Evolutionary conservation across 371 early-diverging fungal genomes (phyloP), one percentile per base, ranked within the genome.

Genomic region (Conidiobolus incongruus): DNA sequence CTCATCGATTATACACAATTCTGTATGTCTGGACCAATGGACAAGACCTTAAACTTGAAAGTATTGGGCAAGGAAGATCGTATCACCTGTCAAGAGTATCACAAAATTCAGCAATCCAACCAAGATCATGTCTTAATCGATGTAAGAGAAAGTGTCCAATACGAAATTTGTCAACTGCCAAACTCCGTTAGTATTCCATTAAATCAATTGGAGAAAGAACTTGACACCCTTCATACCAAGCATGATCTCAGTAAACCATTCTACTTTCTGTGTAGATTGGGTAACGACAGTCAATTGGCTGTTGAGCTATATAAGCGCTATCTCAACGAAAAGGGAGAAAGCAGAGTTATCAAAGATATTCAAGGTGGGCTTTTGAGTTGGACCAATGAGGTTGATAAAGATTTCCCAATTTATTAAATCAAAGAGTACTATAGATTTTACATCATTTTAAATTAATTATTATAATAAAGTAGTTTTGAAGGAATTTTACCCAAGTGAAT

Each of bases 241-340:
- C 8, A 26, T 26, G 26, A 26, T 8, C 3, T 13, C 35, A n/a
- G 21, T 16, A 22, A 28, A 45, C 48, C 63, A 62, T 81, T 94
- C 12, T 86, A 72, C 52, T 69, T 82, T 0, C 52, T 94, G n/a
- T 95, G 96, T 52, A 75, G 93, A 31, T 59, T 77, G 23, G 93
- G 96, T 7, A 90, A 91, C 52, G 76, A 86, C 52, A 84, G 85
- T 7, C 89, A 92, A 54, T 57, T 75, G 26, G 93, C 93, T 1
- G 85, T 56, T 76, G 11, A n/a, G 19, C 12, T 42, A 19, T 13
- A 42, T 17, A n/a, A 42, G 15, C 61, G 61, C 45, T 59, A 68
- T 40, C 55, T 83, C 39, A 59, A 68, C 47, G 54, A 70, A 30
- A 49, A 55, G 46, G 72, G 72, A 1, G 36, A 52, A 12, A 52